These are phyloP conservation scores for Helicocarpus griseus DNA, from an alignment of 2,329 filamentous ascomycete genomes.

Conservation along the genomic window DNA sequence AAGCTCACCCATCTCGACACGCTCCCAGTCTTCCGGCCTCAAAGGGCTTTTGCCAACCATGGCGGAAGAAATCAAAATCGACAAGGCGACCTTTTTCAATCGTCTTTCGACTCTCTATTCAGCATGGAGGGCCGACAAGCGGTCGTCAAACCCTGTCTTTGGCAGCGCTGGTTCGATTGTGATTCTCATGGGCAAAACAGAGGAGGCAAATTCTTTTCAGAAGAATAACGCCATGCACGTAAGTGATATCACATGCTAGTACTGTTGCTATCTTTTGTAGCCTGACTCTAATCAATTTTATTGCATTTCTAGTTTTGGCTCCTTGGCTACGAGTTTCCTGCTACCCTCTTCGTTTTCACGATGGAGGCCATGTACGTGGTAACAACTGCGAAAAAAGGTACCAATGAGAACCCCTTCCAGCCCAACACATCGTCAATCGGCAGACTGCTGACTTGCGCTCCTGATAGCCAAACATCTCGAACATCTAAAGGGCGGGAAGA, in stretches of 20 bases:
- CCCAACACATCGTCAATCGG: neutral
- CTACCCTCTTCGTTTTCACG: constrained; percentile 88
- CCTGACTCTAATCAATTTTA: constrained; percentile 11
- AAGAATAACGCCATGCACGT: constrained; percentile 97
- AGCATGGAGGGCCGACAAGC: constrained; percentile 94
- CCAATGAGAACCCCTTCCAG: constrained; percentile 11
- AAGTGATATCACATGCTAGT: constrained; percentile 30
- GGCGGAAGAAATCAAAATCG: constrained; percentile 85
- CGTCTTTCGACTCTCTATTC: constrained; percentile 77
- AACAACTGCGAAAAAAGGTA: constrained; percentile 95
- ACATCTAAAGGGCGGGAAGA: constrained; percentile 81
- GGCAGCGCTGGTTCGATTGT: constrained; percentile 77
- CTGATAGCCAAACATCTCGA: constrained; percentile 78
- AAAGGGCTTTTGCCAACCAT: constrained; percentile 28
- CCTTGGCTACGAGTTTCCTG: constrained; percentile 95
- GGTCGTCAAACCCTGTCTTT: constrained; percentile 74
- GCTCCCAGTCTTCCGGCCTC: neutral
- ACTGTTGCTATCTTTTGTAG: neutral
- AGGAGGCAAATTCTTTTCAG: constrained; percentile 75
- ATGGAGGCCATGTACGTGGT: constrained; percentile 81
- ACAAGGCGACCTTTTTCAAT: constrained; percentile 87
- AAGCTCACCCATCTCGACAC: neutral
- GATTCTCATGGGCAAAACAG: constrained; percentile 89
- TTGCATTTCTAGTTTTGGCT: constrained; percentile 71
- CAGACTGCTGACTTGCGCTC: constrained; percentile 9